These are phyloP conservation scores for Sphagnum fallax DNA, from an alignment of 228 moss, liverwort and hornwort species.

Conservation along the genomic window DNA sequence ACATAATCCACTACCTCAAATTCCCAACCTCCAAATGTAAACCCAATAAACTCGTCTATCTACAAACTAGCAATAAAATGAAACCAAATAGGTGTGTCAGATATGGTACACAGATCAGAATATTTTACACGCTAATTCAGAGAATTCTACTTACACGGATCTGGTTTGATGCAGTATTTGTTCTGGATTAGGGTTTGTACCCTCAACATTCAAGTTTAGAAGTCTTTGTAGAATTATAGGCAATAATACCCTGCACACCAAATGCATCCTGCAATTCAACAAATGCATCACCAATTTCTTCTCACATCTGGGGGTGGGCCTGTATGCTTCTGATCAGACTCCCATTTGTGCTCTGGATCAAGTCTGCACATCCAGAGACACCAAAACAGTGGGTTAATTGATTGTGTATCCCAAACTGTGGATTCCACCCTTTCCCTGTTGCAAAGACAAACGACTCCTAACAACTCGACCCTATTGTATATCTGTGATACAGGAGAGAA, in stretches of 20 bases:
- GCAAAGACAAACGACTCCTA: neutral
- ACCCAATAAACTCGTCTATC: neutral
- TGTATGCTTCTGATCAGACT: conserved; percentile 53
- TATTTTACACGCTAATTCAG: neutral
- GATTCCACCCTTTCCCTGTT: no score
- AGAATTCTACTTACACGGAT: neutral
- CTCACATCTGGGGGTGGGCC: conserved; percentile 33
- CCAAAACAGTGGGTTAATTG: neutral
- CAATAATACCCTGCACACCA: neutral
- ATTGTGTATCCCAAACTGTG: no score
- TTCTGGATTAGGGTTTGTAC: neutral
- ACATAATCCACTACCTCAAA: neutral
- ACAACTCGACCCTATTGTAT: neutral
- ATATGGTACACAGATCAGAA: neutral
- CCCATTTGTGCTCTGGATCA: conserved; percentile 48
- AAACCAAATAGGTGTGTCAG: neutral
- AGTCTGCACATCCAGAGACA: conserved; percentile 18
- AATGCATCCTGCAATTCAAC: neutral
- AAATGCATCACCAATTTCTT: conserved; percentile 1
- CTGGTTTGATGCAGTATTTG: neutral
- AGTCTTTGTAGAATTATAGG: neutral
- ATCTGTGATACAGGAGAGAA: neutral
- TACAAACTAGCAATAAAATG: neutral
- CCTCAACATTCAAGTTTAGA: neutral
- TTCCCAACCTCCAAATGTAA: neutral